Base-by-base conservation (phyloP, 2,329 filamentous ascomycete genomes). In the Phialophora chinensis region DNA sequence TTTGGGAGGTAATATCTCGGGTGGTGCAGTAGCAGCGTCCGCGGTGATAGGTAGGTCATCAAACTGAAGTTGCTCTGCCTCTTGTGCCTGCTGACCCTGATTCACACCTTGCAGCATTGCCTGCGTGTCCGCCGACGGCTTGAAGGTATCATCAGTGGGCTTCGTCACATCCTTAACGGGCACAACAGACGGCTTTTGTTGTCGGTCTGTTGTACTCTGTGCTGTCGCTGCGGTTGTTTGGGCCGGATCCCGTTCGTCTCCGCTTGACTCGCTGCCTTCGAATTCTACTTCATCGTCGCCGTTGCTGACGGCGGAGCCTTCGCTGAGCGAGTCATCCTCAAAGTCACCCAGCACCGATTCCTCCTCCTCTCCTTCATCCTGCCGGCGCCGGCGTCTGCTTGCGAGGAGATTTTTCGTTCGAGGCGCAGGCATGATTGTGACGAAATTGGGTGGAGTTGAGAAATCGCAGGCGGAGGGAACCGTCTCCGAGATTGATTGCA, bases 301-400 rank as follows among this genome's bases (percentile, higher is more conserved):
- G 67, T 87, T 84, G 72, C 82, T 88, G 69, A 83, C 80, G 25
- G 82, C 78, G 12, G 87, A 88, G 44, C 81, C 83, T 75, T 89
- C 87, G 75, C 86, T 89, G 77, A 88, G 79, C 49, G 87, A 89
- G 75, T 89, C 87, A 71, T 88, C 86, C 59, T 85, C 84, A 64
- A 85, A 71, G 62, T 83, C 82, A 49, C 80, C 84, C 60, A 80
- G 80, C 67, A 85, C 66, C 53, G 80, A 82, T 57, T 77, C 78
- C 67, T 83, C 82, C 67, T 83, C 82, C 71, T 82, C 81, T 57
- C 80, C 82, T 66, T 83, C 82, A 67, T 84, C 82, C 65, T 82
- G 80, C 67, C 79, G 77, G 72, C 78, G 76, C 67, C 81, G 77
- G 70, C 81, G 77, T 25, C 59, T 61, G 72, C 81, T 81, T 57